Evolutionary conservation across 1,284 basidiomycete species (phyloP).

Genomic region (Hypsizygus ulmarius): DNA sequence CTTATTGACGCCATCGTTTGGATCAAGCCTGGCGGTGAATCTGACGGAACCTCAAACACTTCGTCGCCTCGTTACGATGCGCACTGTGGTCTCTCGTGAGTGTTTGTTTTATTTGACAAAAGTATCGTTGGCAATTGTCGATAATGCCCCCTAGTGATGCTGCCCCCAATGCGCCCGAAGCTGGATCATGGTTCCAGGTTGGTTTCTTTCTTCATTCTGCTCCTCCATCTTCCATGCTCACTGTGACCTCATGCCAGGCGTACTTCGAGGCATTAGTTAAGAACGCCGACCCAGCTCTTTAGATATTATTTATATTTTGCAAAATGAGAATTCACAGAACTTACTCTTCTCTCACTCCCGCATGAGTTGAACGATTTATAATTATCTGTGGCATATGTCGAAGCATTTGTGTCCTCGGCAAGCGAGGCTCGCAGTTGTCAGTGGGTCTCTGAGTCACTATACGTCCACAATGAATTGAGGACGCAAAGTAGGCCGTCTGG

Average conservation of each 20-base stretch:
- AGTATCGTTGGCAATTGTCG: conserved; percentile 3
- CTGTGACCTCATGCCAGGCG: conserved; percentile 21
- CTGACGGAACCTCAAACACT: conserved; percentile 60
- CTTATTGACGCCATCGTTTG: conserved; percentile 64
- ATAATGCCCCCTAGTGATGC: conserved; percentile 42
- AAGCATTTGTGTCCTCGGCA: too few relatives aligned
- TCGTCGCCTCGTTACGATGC: conserved; percentile 57
- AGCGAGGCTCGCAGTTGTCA: too few relatives aligned
- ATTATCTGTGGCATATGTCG: too few relatives aligned
- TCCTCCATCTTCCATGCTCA: background rate
- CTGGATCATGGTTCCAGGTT: conserved; percentile 61
- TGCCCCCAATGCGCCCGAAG: conserved; percentile 54
- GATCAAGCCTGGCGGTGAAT: conserved; percentile 70
- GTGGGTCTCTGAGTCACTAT: too few relatives aligned
- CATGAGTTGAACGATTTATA: too few relatives aligned
- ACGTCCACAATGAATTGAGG: too few relatives aligned
- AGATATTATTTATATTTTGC: conserved; percentile 14
- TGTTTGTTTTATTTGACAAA: conserved; percentile 15
- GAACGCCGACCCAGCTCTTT: conserved; percentile 54
- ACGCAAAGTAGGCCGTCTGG: too few relatives aligned
- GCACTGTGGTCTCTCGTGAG: conserved; percentile 49
- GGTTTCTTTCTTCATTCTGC: background rate
- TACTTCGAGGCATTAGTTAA: conserved; percentile 57
- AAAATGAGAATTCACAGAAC: background rate
- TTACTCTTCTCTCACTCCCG: background rate